Evolutionary conservation across 2,329 filamentous ascomycete species (phyloP).

Genomic region (Capronia americana): DNA sequence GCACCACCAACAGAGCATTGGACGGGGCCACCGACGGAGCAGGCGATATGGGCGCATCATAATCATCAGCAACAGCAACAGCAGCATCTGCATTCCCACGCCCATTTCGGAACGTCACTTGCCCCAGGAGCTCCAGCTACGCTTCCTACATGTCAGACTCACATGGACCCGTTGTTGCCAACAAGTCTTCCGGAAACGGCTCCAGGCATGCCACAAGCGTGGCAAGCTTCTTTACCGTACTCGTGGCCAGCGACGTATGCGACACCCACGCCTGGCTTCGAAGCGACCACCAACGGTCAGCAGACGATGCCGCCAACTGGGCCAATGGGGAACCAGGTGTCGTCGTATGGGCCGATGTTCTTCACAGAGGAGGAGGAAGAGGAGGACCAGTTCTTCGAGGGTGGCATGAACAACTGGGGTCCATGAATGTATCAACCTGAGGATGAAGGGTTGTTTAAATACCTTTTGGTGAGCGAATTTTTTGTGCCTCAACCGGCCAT

Average conservation of each 20-base stretch:
- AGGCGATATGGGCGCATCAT: neutral
- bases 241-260: neutral
- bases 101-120: neutral
- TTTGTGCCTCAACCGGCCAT: neutral
- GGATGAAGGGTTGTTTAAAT: neutral
- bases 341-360: neutral
- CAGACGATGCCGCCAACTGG: neutral
- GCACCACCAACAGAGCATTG: neutral
- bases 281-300: neutral
- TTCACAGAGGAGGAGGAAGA: neutral
- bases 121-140: neutral
- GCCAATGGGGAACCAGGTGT: neutral
- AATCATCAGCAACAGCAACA: neutral
- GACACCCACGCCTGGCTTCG: neutral
- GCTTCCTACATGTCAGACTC: neutral
- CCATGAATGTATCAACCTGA: neutral
- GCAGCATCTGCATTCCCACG: neutral
- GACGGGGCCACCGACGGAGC: neutral
- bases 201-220: neutral
- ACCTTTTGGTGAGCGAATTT: neutral
- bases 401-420: neutral
- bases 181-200: neutral
- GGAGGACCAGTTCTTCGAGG: neutral
- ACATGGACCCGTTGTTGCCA: neutral
- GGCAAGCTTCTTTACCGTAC: neutral